Conservation (phyloP, 768 basidiomycete species). For the Mycena sanguinolenta region DNA sequence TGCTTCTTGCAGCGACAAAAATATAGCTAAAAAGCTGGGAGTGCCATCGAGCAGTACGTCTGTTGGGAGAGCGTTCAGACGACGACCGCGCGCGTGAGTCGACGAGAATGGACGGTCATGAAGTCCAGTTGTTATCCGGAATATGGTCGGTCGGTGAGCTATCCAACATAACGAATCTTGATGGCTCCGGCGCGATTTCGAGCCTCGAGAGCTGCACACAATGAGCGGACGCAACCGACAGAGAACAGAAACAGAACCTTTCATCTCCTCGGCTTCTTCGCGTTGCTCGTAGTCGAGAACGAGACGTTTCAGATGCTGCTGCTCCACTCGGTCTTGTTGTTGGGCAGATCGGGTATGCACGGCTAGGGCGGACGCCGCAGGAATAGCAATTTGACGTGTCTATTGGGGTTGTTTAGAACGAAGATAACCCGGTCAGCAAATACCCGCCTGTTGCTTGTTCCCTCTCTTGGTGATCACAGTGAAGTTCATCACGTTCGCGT, state of each 20-base stretch:
- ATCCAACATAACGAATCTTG: conserved; percentile 85
- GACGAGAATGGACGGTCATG: conserved; percentile 9
- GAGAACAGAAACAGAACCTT: conserved; percentile 60
- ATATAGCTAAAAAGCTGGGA: conserved; percentile 7
- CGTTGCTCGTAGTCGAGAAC: conserved; percentile 93
- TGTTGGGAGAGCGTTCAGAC: not conserved
- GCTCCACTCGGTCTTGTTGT: conserved; percentile 94
- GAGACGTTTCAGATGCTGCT: conserved; percentile 96
- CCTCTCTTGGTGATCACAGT: conserved; percentile 93
- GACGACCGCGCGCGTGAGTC: conserved; percentile 11
- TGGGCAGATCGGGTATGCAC: conserved; percentile 93
- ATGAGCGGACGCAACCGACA: conserved; percentile 8
- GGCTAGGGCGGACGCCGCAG: conserved; percentile 88
- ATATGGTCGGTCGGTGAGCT: conserved; percentile 20
- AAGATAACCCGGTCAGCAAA: not conserved
- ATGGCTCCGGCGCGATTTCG: conserved; percentile 76
- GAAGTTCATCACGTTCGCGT: conserved; percentile 83
- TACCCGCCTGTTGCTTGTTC: conserved; percentile 87
- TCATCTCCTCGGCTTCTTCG: conserved; percentile 87
- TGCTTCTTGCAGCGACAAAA: conserved; percentile 2
- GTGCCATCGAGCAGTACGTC: not conserved
- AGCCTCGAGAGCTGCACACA: conserved; percentile 70
- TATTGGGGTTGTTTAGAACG: conserved; percentile 45
- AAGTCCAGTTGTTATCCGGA: not conserved
- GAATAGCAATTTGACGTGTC: conserved; percentile 91